These are phyloP conservation scores for Pythium scleroteichum DNA, from an alignment of 352 stramenopile species.

Conservation along the genomic window DNA sequence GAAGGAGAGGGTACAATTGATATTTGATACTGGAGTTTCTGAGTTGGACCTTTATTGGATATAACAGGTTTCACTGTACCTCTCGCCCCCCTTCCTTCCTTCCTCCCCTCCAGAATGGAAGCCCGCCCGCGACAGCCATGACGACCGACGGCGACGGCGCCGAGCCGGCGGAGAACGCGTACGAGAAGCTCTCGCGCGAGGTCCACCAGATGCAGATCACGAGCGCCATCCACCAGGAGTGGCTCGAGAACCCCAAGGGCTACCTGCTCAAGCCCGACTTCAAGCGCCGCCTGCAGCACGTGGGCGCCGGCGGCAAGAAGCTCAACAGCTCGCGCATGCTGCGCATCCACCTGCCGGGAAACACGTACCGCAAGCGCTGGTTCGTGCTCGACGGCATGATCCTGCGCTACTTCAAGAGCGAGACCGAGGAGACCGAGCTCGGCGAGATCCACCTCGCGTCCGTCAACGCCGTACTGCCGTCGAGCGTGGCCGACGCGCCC, in stretches of 20 bases:
- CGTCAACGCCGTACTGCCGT: slow-evolving; percentile 85
- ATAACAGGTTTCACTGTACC: background rate
- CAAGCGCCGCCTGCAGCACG: slow-evolving; percentile 85
- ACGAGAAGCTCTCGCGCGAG: slow-evolving; percentile 89
- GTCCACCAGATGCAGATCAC: slow-evolving; percentile 90
- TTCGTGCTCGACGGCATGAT: slow-evolving; percentile 91
- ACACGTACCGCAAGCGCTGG: slow-evolving; percentile 80
- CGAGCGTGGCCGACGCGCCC: slow-evolving; percentile 85
- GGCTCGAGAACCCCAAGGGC: slow-evolving; percentile 89
- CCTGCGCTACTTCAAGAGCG: slow-evolving; percentile 86
- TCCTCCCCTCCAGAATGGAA: background rate
- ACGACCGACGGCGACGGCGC: slow-evolving; percentile 21
- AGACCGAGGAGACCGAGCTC: slow-evolving; percentile 85
- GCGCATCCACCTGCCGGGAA: slow-evolving; percentile 77
- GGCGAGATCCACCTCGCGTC: slow-evolving; percentile 87
- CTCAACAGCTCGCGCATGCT: slow-evolving; percentile 79
- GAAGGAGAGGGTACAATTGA: too few relatives aligned
- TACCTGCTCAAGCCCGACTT: slow-evolving; percentile 89
- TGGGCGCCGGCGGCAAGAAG: slow-evolving; percentile 84
- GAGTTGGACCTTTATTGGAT: background rate
- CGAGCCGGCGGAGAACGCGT: slow-evolving; percentile 70
- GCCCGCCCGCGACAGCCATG: background rate
- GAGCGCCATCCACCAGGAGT: slow-evolving; percentile 87
- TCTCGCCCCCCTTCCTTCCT: background rate
- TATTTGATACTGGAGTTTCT: background rate